A percentile compares a stretch with the other conserved stretches of the same genome.
Evolutionary conservation across 352 stramenopile genomes (phyloP).

Genomic region (Peronospora farinosa): DNA sequence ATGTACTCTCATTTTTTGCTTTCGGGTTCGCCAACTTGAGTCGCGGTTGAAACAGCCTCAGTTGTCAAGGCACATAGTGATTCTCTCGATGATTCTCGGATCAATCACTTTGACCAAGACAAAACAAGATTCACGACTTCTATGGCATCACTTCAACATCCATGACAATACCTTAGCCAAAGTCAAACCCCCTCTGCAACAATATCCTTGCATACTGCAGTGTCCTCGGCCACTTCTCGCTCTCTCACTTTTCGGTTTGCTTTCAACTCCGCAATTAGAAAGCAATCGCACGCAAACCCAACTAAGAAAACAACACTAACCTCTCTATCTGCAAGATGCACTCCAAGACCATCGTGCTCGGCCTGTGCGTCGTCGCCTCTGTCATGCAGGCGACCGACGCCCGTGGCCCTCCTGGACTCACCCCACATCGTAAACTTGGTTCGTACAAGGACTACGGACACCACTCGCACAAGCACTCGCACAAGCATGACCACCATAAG

Average conservation of each 20-base stretch:
- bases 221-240: neutral
- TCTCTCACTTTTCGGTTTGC: slow-evolving; percentile 14
- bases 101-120: neutral
- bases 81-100: neutral
- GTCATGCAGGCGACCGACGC: slow-evolving; percentile 9
- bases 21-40: neutral
- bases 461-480: neutral
- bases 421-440: slow-evolving; percentile 11
- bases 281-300: neutral
- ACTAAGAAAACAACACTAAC: neutral
- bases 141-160: neutral
- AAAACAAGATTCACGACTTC: neutral
- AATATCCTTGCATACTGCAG: neutral
- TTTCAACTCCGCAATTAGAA: slow-evolving; percentile 1
- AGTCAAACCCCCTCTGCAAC: neutral
- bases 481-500: neutral
- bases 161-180: neutral
- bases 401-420: slow-evolving; percentile 2
- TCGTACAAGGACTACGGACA: slow-evolving; percentile 18
- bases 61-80: neutral
- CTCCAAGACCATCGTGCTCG: slow-evolving; percentile 16
- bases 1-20: no score
- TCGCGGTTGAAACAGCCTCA: neutral
- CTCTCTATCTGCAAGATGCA: slow-evolving; percentile 10
- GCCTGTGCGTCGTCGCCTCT: slow-evolving; percentile 14